Evolutionary conservation across 2,329 filamentous ascomycete genomes (phyloP).

Genomic region (Alternaria viburni): DNA sequence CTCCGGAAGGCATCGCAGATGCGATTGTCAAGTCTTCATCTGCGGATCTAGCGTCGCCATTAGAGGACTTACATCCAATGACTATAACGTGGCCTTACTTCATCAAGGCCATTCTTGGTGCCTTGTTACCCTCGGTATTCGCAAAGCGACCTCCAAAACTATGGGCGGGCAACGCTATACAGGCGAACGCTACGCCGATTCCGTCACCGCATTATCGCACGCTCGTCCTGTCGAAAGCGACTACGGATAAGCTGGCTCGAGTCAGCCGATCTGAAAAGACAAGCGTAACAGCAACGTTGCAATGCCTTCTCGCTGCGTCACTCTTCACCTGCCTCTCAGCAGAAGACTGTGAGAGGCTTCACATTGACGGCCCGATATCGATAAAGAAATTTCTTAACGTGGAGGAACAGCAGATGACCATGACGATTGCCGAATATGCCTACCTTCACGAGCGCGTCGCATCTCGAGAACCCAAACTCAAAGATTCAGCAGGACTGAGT

Average conservation of each 20-base stretch:
- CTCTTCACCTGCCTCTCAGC: constrained; percentile 44
- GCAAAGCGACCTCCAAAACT: constrained; percentile 21
- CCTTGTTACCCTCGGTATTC: constrained; percentile 39
- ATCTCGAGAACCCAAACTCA: neutral
- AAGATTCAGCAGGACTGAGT: neutral
- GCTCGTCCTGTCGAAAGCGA: constrained; percentile 39
- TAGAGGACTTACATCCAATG: constrained; percentile 52
- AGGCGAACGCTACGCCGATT: constrained; percentile 13
- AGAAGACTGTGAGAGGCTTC: constrained; percentile 37
- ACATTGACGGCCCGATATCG: constrained; percentile 47
- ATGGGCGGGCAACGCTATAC: constrained; percentile 31
- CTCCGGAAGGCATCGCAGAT: neutral
- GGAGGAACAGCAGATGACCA: constrained; percentile 38
- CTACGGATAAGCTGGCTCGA: constrained; percentile 38
- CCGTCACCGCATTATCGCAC: constrained; percentile 36
- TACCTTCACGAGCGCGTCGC: constrained; percentile 14
- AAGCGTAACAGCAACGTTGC: constrained; percentile 51
- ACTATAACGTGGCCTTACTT: constrained; percentile 48
- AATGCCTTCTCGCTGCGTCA: constrained; percentile 48
- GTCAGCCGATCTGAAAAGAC: constrained; percentile 48
- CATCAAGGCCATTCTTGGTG: constrained; percentile 40
- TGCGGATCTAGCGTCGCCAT: constrained; percentile 45
- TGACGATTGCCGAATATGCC: constrained; percentile 26
- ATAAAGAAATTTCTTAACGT: constrained; percentile 45
- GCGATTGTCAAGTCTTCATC: constrained; percentile 19